Percentiles rank a stretch among this genome's conserved stretches.
These are phyloP conservation scores for Colletotrichum sp. DNA, from an alignment of 2,329 filamentous ascomycete species.

Conservation along the genomic window DNA sequence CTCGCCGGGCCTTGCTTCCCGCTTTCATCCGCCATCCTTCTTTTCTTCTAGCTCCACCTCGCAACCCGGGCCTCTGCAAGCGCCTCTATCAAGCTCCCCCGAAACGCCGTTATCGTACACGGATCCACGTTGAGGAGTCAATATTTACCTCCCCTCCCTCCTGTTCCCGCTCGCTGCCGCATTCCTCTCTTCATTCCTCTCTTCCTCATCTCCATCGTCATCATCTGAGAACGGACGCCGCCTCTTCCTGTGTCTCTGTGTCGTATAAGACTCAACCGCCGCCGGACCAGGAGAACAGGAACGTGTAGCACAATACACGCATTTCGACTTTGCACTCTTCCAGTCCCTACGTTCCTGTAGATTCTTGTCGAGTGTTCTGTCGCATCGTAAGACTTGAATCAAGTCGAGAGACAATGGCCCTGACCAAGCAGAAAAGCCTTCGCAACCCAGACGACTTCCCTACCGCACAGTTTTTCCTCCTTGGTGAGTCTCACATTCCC, in stretches of 20 bases:
- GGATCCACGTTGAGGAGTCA: conserved; percentile 7
- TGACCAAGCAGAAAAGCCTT: conserved; percentile 53
- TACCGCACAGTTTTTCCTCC: conserved; percentile 79
- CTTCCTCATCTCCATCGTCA: background rate
- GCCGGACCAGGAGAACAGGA: conserved; percentile 8
- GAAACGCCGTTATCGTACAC: conserved; percentile 18
- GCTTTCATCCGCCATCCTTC: conserved; percentile 16
- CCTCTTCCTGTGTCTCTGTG: background rate
- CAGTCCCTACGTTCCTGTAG: conserved; percentile 20
- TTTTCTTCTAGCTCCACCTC: conserved; percentile 11
- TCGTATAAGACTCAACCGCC: background rate
- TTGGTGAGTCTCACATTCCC: conserved; percentile 63
- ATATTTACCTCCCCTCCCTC: conserved; percentile 17
- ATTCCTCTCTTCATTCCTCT: conserved; percentile 21
- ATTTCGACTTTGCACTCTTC: conserved; percentile 17
- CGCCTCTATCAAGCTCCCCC: conserved; percentile 1
- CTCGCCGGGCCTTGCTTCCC: background rate
- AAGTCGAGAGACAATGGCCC: conserved; percentile 53
- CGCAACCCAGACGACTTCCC: conserved; percentile 79
- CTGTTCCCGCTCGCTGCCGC: conserved; percentile 5
- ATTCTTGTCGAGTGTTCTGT: conserved; percentile 33
- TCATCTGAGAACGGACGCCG: conserved; percentile 11
- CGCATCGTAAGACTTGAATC: conserved; percentile 49
- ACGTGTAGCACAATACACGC: conserved; percentile 17
- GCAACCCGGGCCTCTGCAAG: conserved; percentile 11